phyloP scores from a whole-genome alignment of 2,329 filamentous ascomycete species.

The Aspergillus calidoustus region DNA sequence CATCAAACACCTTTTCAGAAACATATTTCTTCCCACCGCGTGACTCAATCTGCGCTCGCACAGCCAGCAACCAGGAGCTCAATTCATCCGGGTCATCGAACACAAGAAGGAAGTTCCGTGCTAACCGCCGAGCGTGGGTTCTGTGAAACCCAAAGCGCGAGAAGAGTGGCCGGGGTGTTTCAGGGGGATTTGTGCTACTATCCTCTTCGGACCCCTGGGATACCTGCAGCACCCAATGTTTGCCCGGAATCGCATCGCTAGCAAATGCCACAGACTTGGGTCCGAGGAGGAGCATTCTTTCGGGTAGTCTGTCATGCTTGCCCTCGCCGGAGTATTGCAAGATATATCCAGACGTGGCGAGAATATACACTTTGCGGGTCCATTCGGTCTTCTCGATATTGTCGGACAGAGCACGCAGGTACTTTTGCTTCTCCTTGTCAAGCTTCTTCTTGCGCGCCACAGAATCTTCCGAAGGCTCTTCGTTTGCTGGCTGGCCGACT shows the following conservation, averaged over 20 bases:
- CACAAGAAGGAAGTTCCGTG: slow-evolving; percentile 49
- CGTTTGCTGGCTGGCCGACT: slow-evolving; percentile 21
- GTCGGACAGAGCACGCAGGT: slow-evolving; percentile 42
- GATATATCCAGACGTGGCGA: slow-evolving; percentile 50
- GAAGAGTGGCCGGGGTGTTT: slow-evolving; percentile 42
- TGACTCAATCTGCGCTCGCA: slow-evolving; percentile 52
- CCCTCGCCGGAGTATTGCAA: slow-evolving; percentile 52
- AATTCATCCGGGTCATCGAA: slow-evolving; percentile 50
- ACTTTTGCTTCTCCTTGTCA: slow-evolving; percentile 38
- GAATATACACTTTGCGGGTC: slow-evolving; percentile 51
- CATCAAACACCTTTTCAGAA: slow-evolving; percentile 41
- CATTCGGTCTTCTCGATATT: slow-evolving; percentile 47
- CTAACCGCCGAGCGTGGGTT: slow-evolving; percentile 38
- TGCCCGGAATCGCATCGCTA: slow-evolving; percentile 55
- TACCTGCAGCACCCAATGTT: slow-evolving; percentile 54
- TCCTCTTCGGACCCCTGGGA: slow-evolving; percentile 44
- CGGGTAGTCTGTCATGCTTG: slow-evolving; percentile 50
- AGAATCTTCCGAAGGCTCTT: slow-evolving; percentile 27
- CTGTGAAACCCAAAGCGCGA: slow-evolving; percentile 47
- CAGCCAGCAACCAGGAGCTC: slow-evolving; percentile 49
- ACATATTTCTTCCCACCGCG: slow-evolving; percentile 52
- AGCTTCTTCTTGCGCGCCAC: slow-evolving; percentile 38
- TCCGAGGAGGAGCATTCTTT: slow-evolving; percentile 52
- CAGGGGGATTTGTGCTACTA: slow-evolving; percentile 27
- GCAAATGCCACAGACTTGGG: slow-evolving; percentile 54